Evolutionary conservation across 148 eudicot genomes (phyloP), one percentile per base, ranked within the genome.

Genomic region (Spergularia bocconei): DNA sequence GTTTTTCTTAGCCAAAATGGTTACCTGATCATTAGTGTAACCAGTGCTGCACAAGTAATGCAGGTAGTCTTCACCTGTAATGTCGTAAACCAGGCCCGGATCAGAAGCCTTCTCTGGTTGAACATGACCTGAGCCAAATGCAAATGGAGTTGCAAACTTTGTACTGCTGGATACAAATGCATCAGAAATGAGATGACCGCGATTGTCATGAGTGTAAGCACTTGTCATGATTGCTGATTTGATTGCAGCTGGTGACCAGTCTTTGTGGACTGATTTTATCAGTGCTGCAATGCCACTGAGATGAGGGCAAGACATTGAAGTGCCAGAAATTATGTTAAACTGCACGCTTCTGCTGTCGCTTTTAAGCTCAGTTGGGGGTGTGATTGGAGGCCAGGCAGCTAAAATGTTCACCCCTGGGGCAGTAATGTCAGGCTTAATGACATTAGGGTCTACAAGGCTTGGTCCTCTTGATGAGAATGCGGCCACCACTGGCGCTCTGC

Each of bases 291-390:
- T 52, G 66, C 92, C 96, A 59, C 88, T 87, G 3, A 91, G 80
- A 76, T 91, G 96, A 50, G 96, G 96, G 54, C 92, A 91, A 1
- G 96, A 88, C 96, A 91, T 91, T 13, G 92, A 91, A 29, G 96
- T 91, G 41, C 96, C 96, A 0, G 77, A 72, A 17, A 78, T 23
- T 21, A 71, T 83, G 71, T 91, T 91, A 80, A 85, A 91, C 6
- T 53, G 64, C 16, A 84, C 85, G 6, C 89, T 80, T 68, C 92
- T 91, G 5, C 69, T 74, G 78, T 88, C 96, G 16, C 59, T 72
- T 23, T 81, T 69, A 33, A 88, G 86, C 81, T 65, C 65, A n/a
- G 91, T 84, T 29, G 92, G 89, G 38, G 92, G 76, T 2, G 86
- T 65, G 56, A 81, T 83, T 11, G 92, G 89, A 12, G 92, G 92